phyloP scores from a whole-genome alignment of 192 early-diverging fungal species.

The Linnemannia elongata region DNA sequence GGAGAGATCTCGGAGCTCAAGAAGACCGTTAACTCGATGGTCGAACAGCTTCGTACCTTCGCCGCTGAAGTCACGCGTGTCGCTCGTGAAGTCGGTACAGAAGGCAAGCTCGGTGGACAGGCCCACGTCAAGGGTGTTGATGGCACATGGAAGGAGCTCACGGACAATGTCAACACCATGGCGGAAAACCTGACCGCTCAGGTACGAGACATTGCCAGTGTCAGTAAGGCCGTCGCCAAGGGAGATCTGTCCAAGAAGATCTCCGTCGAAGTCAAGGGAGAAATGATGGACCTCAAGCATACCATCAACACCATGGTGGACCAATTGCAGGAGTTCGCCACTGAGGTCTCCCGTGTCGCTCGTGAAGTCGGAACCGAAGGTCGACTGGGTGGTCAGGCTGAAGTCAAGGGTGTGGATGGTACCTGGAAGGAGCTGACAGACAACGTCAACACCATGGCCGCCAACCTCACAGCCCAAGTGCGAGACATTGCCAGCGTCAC shows the following conservation, averaged over 20 bases:
- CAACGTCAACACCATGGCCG: constrained; percentile 82
- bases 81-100: constrained; percentile 59
- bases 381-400: constrained; percentile 75
- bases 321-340: constrained; percentile 73
- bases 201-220: constrained; percentile 72
- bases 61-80: constrained; percentile 65
- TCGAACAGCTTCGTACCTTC: constrained; percentile 66
- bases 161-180: constrained; percentile 79
- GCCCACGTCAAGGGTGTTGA: constrained; percentile 49
- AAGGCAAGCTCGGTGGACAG: too few species aligned
- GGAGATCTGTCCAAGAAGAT: constrained; percentile 72
- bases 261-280: constrained; percentile 63
- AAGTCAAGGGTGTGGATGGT: constrained; percentile 72
- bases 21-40: constrained; percentile 69
- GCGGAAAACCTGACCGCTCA: constrained; percentile 73
- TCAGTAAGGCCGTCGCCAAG: constrained; percentile 68
- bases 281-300: constrained; percentile 69
- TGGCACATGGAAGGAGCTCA: constrained; percentile 73
- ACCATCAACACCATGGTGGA: constrained; percentile 79
- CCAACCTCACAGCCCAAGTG: constrained; percentile 76
- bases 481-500: constrained; percentile 77
- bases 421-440: constrained; percentile 82
- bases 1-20: constrained; percentile 69
- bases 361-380: constrained; percentile 80
- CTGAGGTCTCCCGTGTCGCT: constrained; percentile 78